Percentiles rank a stretch among this genome's conserved stretches.
Evolutionary conservation across 1,284 basidiomycete genomes (phyloP).

Genomic region (Veloboletus limbatus): DNA sequence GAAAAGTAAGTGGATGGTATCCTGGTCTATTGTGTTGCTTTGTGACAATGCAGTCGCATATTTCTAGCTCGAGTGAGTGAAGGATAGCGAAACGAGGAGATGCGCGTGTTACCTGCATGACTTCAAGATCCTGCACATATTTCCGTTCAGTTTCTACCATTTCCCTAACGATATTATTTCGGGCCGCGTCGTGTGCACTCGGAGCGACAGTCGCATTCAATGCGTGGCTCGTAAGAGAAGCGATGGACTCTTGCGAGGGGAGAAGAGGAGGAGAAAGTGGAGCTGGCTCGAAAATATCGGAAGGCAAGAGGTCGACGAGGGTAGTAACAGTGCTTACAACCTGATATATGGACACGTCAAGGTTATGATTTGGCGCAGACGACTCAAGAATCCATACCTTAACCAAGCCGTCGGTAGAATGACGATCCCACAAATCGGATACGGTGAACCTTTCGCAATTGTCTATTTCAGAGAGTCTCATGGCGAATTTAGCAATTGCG

Average conservation of each 20-base stretch:
- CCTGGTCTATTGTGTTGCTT: slow-evolving; percentile 84
- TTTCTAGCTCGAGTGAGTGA: slow-evolving; percentile 49
- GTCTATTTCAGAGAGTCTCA: slow-evolving; percentile 65
- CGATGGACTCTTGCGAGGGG: slow-evolving; percentile 56
- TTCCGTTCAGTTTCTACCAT: slow-evolving; percentile 94
- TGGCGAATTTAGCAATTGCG: slow-evolving; percentile 75
- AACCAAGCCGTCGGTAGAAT: slow-evolving; percentile 92
- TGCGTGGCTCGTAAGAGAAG: slow-evolving; percentile 50
- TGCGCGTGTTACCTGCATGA: slow-evolving; percentile 75
- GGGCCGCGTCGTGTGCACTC: slow-evolving; percentile 62
- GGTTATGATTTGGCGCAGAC: not conserved
- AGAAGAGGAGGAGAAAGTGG: slow-evolving; percentile 57
- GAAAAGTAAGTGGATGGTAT: slow-evolving; percentile 94
- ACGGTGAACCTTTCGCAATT: slow-evolving; percentile 78
- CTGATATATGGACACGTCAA: slow-evolving; percentile 42
- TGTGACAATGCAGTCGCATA: slow-evolving; percentile 79
- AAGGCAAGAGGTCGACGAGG: slow-evolving; percentile 80
- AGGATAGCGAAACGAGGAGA: slow-evolving; percentile 4
- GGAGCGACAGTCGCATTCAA: slow-evolving; percentile 40
- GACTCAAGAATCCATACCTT: slow-evolving; percentile 61
- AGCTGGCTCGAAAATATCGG: slow-evolving; percentile 67
- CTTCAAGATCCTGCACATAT: slow-evolving; percentile 97
- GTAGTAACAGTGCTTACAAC: slow-evolving; percentile 90
- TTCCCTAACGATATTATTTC: slow-evolving; percentile 81
- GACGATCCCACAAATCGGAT: slow-evolving; percentile 86